Percentiles rank a stretch among this genome's conserved stretches.
Evolutionary conservation across 768 basidiomycete species (phyloP).

Genomic region (Cubamyces lactineus): DNA sequence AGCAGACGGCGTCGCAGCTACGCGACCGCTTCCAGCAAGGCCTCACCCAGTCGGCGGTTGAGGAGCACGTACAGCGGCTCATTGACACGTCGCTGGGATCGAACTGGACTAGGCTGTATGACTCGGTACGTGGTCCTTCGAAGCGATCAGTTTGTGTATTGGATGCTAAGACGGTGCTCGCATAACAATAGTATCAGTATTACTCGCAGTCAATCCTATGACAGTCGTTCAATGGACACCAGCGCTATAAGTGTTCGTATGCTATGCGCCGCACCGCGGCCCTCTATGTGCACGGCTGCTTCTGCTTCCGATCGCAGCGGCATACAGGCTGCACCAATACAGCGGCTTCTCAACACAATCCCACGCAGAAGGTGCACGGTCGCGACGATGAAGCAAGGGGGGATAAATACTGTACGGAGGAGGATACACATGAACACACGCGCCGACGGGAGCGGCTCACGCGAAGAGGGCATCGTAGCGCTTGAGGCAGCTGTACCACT

Average conservation of each 20-base stretch:
- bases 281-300: neutral
- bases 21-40: conserved; percentile 94
- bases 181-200: conserved; percentile 75
- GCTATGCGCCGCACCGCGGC: neutral
- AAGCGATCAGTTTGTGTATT: neutral
- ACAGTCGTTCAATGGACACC: conserved; percentile 25
- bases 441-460: conserved; percentile 12
- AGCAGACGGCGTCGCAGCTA: conserved; percentile 85
- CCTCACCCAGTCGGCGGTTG: conserved; percentile 81
- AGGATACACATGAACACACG: neutral
- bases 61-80: conserved; percentile 86
- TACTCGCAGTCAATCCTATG: conserved; percentile 89
- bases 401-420: conserved; percentile 10
- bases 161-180: neutral
- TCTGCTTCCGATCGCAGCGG: too few species aligned
- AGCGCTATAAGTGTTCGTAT: neutral
- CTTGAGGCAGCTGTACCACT: conserved; percentile 89
- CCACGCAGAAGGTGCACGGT: neutral
- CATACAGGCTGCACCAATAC: too few species aligned
- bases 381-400: neutral
- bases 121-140: conserved; percentile 66
- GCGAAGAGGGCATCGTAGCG: conserved; percentile 69
- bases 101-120: conserved; percentile 94
- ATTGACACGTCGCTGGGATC: conserved; percentile 91
- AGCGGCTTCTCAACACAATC: too few species aligned